phyloP scores from a whole-genome alignment of 306 rosid genomes.

The Sicyos baderoa region DNA sequence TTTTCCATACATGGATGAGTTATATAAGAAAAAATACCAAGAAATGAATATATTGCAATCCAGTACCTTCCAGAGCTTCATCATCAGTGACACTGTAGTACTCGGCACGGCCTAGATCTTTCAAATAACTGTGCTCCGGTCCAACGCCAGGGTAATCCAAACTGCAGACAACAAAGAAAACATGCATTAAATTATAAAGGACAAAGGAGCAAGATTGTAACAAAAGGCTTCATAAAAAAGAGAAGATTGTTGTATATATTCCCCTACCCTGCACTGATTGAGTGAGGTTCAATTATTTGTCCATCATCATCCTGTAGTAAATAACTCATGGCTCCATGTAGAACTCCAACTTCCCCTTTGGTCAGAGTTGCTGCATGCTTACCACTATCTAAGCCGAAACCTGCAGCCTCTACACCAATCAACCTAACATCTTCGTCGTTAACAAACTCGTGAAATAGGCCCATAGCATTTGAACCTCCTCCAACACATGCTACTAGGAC shows the following conservation, averaged over 20 bases:
- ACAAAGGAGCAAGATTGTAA: conserved; percentile 15
- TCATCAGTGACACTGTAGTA: conserved; percentile 70
- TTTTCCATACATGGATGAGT: neutral
- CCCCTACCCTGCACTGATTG: conserved; percentile 90
- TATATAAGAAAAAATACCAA: neutral
- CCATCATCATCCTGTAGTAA: conserved; percentile 93
- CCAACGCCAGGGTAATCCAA: conserved; percentile 99
- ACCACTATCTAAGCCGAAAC: conserved; percentile 83
- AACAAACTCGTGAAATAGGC: conserved; percentile 81
- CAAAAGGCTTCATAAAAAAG: neutral
- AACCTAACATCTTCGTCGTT: conserved; percentile 67
- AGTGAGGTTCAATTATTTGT: conserved; percentile 91
- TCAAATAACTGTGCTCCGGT: conserved; percentile 90
- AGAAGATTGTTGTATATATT: conserved; percentile 14
- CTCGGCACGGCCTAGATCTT: conserved; percentile 82
- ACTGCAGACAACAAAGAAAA: conserved; percentile 32
- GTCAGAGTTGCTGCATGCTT: conserved; percentile 94
- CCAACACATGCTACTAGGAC: conserved; percentile 86
- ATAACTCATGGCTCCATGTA: conserved; percentile 99
- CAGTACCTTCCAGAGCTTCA: conserved; percentile 89
- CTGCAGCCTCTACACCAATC: conserved; percentile 95
- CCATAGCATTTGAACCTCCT: conserved; percentile 97
- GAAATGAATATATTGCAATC: neutral
- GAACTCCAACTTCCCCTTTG: conserved; percentile 82
- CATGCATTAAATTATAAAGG: conserved; percentile 19